A percentile compares a stretch with the other conserved stretches of the same genome.
phyloP scores from a whole-genome alignment of 345 rosid species.

The Eucalyptus cloeziana region DNA sequence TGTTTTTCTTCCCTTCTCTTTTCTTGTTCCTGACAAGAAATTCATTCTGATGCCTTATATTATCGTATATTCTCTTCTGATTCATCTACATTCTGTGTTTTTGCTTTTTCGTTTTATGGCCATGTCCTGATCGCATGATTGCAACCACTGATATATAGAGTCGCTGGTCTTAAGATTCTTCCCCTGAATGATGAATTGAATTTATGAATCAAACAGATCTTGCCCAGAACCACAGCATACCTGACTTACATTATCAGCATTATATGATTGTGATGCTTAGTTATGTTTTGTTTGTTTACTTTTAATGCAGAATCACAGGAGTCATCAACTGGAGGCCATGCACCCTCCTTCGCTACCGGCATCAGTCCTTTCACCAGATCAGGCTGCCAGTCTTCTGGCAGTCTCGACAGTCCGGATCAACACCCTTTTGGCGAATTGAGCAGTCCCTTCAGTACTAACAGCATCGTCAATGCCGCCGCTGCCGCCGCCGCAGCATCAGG shows the following conservation, averaged over 20 bases:
- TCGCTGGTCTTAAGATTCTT: neutral
- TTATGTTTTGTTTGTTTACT: neutral
- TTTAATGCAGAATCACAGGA: neutral
- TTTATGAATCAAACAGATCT: neutral
- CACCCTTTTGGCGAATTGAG: neutral
- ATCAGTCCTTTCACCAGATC: neutral
- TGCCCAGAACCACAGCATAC: neutral
- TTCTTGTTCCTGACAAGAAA: neutral
- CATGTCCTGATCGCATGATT: neutral
- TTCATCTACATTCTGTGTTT: neutral
- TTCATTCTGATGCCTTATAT: neutral
- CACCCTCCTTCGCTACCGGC: neutral
- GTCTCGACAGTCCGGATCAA: neutral
- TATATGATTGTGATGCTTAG: neutral
- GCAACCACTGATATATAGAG: neutral
- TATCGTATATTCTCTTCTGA: neutral
- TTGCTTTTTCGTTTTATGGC: neutral
- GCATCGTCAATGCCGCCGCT: neutral
- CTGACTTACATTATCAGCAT: neutral
- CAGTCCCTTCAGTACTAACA: neutral
- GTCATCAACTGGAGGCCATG: neutral
- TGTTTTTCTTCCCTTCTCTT: neutral
- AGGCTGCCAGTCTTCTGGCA: neutral
- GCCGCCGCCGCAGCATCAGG: accelerated
- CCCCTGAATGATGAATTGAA: neutral